These are phyloP conservation scores for Cyclotella distinguenda DNA, from an alignment of 108 stramenopile genomes.

Conservation along the genomic window DNA sequence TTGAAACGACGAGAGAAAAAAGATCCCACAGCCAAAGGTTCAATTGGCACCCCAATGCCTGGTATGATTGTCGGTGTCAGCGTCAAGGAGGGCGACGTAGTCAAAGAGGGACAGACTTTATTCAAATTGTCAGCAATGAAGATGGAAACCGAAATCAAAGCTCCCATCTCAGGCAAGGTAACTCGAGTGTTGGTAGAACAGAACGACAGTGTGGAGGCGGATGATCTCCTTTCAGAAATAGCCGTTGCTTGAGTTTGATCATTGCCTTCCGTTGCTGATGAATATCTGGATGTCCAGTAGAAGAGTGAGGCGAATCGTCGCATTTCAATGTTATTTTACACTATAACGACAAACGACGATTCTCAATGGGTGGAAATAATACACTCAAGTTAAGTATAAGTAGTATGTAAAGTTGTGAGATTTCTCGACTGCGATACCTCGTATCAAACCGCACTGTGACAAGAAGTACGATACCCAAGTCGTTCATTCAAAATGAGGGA, in stretches of 20 bases:
- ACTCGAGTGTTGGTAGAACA: constrained; percentile 42
- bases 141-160: constrained; percentile 78
- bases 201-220: constrained; percentile 61
- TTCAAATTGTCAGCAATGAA: constrained; percentile 82
- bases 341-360: too few relatives aligned
- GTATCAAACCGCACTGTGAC: too few relatives aligned
- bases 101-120: constrained; percentile 61
- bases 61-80: constrained; percentile 65
- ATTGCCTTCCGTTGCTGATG: too few relatives aligned
- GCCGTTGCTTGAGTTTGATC: background rate
- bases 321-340: too few relatives aligned
- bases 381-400: too few relatives aligned
- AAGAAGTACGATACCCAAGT: too few relatives aligned
- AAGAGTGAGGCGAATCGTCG: too few relatives aligned
- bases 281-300: too few relatives aligned
- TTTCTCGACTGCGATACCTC: too few relatives aligned
- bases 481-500: too few relatives aligned
- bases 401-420: too few relatives aligned
- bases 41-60: constrained; percentile 76
- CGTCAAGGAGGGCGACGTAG: constrained; percentile 56
- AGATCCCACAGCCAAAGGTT: constrained; percentile 34
- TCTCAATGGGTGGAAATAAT: too few relatives aligned
- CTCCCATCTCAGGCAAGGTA: constrained; percentile 52
- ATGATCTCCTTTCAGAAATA: constrained; percentile 67
- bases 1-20: constrained; percentile 31